Evolutionary conservation across 2,329 filamentous ascomycete genomes (phyloP), one percentile per base, ranked within the genome.

Genomic region (Fusarium guadeloupense): DNA sequence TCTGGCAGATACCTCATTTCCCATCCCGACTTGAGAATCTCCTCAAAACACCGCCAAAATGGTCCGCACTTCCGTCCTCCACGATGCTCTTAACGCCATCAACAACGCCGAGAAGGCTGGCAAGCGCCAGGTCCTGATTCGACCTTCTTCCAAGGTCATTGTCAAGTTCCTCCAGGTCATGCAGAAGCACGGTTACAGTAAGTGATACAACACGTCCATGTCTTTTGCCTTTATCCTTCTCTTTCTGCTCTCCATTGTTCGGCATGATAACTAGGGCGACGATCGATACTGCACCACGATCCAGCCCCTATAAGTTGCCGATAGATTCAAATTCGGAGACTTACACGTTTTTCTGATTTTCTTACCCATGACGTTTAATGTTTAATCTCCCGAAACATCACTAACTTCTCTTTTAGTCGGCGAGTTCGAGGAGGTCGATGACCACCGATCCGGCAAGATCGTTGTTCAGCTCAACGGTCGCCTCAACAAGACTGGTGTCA

Each of bases 31-130:
- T 85, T 90, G 89, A 93, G 89, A 92, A 92, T 92, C 89, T 92
- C 85, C 76, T 62, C 54, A 71, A 76, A 74, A 77, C 69, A 85
- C 85, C 87, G 88, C 79, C 88, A 97, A 91, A 80, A 99, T 99
- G 94, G 93, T 97, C 83, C 93, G 92, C 86, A 98, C 95, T 77
- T 97, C 93, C 81, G 95, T 98, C 78, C 93, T 99, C 83, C 96
- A 98, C 88, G 95, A 99, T 90, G 93, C 92, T 80, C 91, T 97
- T 77, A 97, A 97, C 82, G 86, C 89, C 86, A 98, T 99, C 90
- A 99, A 99, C 93, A 99, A 99, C 83, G 95, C 95, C 87, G 96
- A 99, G 89, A 98, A 99, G 91, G 86, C 91, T 75, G 95, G 95
- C 85, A 98, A 98, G 91, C 93, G 95, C 78, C 95, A 99, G 86